Percentiles rank a stretch among this genome's conserved stretches.
phyloP scores from a whole-genome alignment of 345 rosid species.

The Clarkia xantiana region DNA sequence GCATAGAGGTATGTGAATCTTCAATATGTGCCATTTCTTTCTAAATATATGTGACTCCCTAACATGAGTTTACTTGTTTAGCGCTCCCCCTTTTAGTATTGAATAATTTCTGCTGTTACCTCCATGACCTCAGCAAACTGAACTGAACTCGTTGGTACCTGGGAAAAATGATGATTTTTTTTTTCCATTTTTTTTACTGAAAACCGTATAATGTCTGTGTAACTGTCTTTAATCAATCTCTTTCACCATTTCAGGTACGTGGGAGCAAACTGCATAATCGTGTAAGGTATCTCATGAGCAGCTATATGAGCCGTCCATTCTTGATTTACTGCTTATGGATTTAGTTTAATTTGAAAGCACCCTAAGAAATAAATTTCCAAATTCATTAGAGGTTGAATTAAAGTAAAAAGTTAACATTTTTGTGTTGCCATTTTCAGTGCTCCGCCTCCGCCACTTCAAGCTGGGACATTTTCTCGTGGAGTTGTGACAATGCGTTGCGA shows the following conservation, averaged over 20 bases:
- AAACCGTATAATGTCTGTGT: too few relatives aligned
- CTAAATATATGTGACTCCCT: neutral
- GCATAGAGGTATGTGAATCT: slow-evolving; percentile 67
- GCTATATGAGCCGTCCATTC: too few relatives aligned
- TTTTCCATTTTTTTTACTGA: neutral
- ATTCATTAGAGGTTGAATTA: neutral
- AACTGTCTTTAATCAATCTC: neutral
- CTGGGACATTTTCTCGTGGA: slow-evolving; percentile 97
- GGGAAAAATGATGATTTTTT: neutral
- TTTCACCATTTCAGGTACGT: slow-evolving; percentile 42
- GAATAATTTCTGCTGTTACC: too few relatives aligned
- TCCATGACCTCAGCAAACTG: too few relatives aligned
- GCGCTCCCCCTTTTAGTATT: too few relatives aligned
- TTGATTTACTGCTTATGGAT: neutral
- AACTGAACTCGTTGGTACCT: neutral
- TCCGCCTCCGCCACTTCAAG: slow-evolving; percentile 98
- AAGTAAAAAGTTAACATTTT: neutral
- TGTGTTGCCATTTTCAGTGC: slow-evolving; percentile 50
- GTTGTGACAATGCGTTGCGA: slow-evolving; percentile 99
- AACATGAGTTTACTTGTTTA: neutral
- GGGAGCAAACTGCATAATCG: slow-evolving; percentile 95
- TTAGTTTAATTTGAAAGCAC: neutral
- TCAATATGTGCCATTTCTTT: neutral
- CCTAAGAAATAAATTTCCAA: neutral
- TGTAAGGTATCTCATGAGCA: slow-evolving; percentile 41